These are phyloP conservation scores for Tulasnella sp. DNA, from an alignment of 768 basidiomycete species.

Conservation along the genomic window DNA sequence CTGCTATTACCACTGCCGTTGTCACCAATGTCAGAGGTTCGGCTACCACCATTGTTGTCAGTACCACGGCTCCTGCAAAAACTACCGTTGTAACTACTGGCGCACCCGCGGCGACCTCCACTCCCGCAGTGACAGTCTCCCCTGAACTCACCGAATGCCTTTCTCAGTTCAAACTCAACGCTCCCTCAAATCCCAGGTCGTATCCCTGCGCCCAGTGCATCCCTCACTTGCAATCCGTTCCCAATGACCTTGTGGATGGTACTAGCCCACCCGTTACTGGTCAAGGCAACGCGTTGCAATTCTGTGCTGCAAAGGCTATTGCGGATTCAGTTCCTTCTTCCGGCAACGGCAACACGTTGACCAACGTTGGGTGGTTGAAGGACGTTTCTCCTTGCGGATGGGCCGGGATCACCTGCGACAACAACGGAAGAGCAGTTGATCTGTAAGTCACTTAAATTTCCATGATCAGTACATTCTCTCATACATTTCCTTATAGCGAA, in stretches of 20 bases:
- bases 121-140: constrained; percentile 27
- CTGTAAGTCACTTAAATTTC: constrained; percentile 27
- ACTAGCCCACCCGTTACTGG: constrained; percentile 26
- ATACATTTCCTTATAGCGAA: constrained; percentile 20
- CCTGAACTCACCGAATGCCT: constrained; percentile 34
- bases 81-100: constrained; percentile 6
- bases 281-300: constrained; percentile 33
- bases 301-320: constrained; percentile 36
- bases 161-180: constrained; percentile 34
- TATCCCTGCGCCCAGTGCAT: constrained; percentile 39
- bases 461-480: constrained; percentile 4
- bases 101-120: constrained; percentile 16
- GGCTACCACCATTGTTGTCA: neutral
- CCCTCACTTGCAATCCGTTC: constrained; percentile 29
- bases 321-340: constrained; percentile 29
- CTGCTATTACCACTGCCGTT: neutral
- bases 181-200: constrained; percentile 30
- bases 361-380: constrained; percentile 34
- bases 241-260: constrained; percentile 21
- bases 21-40: neutral
- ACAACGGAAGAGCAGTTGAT: constrained; percentile 29
- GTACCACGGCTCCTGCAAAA: neutral
- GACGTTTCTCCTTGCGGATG: constrained; percentile 36
- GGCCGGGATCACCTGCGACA: constrained; percentile 35
- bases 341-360: constrained; percentile 29